Base-by-base conservation (phyloP, 2,329 filamentous ascomycete species). In the Nemania bipapillata region DNA sequence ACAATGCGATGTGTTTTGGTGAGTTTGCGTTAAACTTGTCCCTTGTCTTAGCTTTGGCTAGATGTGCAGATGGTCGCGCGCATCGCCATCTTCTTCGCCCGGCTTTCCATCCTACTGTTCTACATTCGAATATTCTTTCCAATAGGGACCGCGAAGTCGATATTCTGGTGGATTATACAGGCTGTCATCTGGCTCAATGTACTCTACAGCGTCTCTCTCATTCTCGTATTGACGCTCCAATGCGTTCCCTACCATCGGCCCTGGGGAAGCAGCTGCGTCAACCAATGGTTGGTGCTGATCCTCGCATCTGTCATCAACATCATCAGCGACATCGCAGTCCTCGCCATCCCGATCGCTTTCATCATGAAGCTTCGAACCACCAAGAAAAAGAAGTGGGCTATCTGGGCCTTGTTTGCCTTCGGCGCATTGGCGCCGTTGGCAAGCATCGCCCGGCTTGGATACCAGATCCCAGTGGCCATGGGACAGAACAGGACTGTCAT, bases 361-460 rank as follows among this genome's bases (percentile, higher is more conserved):
- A 70, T 80, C n/a, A 70, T 73, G 56, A 73, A 74, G 28, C 69
- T 80, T 8, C 72, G 78, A 15, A 75, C 76, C 62, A 73, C 70
- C 12, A 52, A 61, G n/a, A 71, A 63, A 30, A 74, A 74, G 45
- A 79, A 79, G 58, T 72, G 72, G 61, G 75, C 74, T 8, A 74
- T 80, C 2, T 75, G 74, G 67, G 66, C 72, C 9, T 67, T 80
- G 22, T 76, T 80, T 35, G 73, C 73, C 12, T 74, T 79, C 24
- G 77, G 77, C 1, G 70, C 77, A 20, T 65, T 79, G 58, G 74
- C 75, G n/a, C 71, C 73, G 0, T 32, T 77, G 9, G 70, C 72
- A 40, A 76, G 75, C 63, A 63, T 77, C 12, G 70, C 74, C 20
- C 69, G 75, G 4, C 75, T 77, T 0, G 71, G 54, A 0, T 76